phyloP scores from a whole-genome alignment of 495 filamentous ascomycete species.

The Neurospora sp. region DNA sequence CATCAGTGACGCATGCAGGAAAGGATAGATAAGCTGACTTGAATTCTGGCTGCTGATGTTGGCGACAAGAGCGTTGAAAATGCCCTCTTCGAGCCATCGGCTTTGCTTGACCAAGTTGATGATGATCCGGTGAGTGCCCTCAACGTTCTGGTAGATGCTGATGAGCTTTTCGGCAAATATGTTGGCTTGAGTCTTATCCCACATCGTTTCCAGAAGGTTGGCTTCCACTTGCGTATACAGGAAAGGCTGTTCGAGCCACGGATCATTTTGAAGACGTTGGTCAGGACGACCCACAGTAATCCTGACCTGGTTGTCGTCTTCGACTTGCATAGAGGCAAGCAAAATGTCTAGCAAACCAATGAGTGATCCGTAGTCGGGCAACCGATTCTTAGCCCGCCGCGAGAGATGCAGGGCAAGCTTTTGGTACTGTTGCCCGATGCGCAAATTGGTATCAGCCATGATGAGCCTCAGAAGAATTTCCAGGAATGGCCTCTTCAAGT shows the following conservation, averaged over 20 bases:
- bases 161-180: slow-evolving; percentile 44
- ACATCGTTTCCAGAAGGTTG: slow-evolving; percentile 32
- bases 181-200: slow-evolving; percentile 26
- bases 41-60: slow-evolving; percentile 26
- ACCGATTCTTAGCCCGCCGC: slow-evolving; percentile 39
- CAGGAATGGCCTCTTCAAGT: slow-evolving; percentile 49
- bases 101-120: slow-evolving; percentile 28
- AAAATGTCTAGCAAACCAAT: slow-evolving; percentile 43
- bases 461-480: slow-evolving; percentile 50
- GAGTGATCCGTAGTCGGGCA: slow-evolving; percentile 43
- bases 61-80: slow-evolving; percentile 23
- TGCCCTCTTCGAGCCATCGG: slow-evolving; percentile 21
- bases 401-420: slow-evolving; percentile 34
- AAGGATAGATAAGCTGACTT: slow-evolving; percentile 23
- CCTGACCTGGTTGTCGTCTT: background rate
- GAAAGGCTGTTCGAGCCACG: slow-evolving; percentile 17
- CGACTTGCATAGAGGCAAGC: slow-evolving; percentile 33
- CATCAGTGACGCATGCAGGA: slow-evolving; percentile 23
- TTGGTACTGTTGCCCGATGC: slow-evolving; percentile 30
- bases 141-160: slow-evolving; percentile 36
- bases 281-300: background rate
- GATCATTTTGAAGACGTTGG: slow-evolving; percentile 15
- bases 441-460: slow-evolving; percentile 44
- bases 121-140: slow-evolving; percentile 34
- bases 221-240: slow-evolving; percentile 30